Conservation (phyloP, 768 basidiomycete species). For the Paxillus involutus region DNA sequence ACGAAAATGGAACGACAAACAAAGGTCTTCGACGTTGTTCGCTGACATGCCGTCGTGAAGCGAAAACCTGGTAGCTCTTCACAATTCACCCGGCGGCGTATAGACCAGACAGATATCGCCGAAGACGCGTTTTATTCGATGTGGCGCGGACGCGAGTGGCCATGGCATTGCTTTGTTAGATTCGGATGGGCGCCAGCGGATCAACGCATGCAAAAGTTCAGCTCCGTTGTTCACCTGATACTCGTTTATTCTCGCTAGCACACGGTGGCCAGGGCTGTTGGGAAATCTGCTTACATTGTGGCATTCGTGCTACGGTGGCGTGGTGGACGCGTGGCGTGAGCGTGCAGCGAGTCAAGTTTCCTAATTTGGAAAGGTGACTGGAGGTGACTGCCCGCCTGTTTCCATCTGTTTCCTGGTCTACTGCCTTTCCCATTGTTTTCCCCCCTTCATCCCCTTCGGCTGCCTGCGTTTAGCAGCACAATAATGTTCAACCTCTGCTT, state of each 20-base stretch:
- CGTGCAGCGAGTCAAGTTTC: constrained; percentile 23
- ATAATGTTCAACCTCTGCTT: constrained; percentile 22
- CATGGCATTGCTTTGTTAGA: constrained; percentile 1
- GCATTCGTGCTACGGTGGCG: not conserved
- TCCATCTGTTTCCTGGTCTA: constrained; percentile 10
- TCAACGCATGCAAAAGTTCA: not conserved
- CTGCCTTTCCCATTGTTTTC: constrained; percentile 19
- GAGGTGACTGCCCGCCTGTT: constrained; percentile 20
- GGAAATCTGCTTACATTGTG: not conserved
- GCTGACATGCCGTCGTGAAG: not conserved
- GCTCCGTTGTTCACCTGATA: not conserved
- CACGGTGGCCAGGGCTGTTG: not conserved
- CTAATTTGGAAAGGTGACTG: constrained; percentile 18
- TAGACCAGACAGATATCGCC: too few species aligned
- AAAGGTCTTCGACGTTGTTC: not conserved
- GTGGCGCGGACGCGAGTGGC: not conserved
- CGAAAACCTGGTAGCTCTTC: not conserved
- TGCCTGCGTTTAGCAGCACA: constrained; percentile 10
- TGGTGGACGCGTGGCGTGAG: constrained; percentile 4
- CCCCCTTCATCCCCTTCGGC: constrained; percentile 20
- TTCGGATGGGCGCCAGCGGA: not conserved
- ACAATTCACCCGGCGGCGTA: not conserved
- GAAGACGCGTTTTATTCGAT: not conserved
- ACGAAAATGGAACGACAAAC: not conserved
- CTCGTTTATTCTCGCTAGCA: not conserved